A percentile compares a stretch with the other conserved stretches of the same genome.
Conservation (phyloP, 768 basidiomycete genomes). For the Tylopilus vinaceipallidus region DNA sequence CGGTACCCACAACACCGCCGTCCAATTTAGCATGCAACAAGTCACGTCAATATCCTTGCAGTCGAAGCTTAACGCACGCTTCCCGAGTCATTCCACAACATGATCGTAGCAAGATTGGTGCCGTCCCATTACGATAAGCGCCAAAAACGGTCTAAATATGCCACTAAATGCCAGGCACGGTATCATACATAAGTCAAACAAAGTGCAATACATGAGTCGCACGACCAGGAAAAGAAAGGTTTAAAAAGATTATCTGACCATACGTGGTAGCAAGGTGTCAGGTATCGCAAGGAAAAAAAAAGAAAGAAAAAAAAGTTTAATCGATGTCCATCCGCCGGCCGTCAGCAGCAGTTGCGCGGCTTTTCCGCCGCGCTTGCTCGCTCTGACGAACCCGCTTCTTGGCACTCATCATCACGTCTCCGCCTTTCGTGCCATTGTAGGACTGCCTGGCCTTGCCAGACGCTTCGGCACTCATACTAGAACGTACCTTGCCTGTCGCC, state of each 20-base stretch:
- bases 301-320: not conserved
- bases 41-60: too few relatives aligned
- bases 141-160: not conserved
- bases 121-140: not conserved
- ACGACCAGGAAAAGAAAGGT: not conserved
- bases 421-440: constrained; percentile 27
- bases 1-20: too few relatives aligned
- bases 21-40: not conserved
- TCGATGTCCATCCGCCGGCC: constrained; percentile 15
- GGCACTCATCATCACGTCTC: constrained; percentile 55
- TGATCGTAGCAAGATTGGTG: not conserved
- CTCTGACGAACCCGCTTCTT: constrained; percentile 77
- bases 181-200: constrained; percentile 9
- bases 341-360: constrained; percentile 31
- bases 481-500: constrained; percentile 38
- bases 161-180: not conserved
- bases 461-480: constrained; percentile 47
- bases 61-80: too few relatives aligned
- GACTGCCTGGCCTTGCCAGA: constrained; percentile 25
- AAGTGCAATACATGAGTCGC: not conserved
- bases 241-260: constrained; percentile 10
- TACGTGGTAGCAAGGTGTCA: constrained; percentile 12
- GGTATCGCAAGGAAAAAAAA: constrained; percentile 4
- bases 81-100: not conserved
- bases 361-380: constrained; percentile 63